phyloP scores from a whole-genome alignment of 306 rosid genomes.

The Acacia acuminata region DNA sequence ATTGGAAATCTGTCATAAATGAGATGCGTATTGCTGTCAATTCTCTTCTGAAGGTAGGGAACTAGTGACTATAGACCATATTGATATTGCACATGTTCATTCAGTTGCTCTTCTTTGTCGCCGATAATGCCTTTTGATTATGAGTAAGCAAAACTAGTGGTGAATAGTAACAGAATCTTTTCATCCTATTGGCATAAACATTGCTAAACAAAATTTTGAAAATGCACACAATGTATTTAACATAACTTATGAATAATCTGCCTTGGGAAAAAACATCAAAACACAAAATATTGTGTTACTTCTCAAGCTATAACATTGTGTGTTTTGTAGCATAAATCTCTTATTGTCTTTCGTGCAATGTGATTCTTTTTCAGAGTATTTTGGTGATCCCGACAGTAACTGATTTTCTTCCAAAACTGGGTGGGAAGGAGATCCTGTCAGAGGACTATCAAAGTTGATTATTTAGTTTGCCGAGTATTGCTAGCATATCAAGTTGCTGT shows the following conservation, averaged over 20 bases:
- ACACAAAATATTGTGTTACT: background rate
- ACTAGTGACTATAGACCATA: conserved; percentile 14
- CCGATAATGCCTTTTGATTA: conserved; percentile 1
- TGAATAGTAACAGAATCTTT: conserved; percentile 5
- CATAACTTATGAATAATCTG: background rate
- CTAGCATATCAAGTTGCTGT: conserved; percentile 96
- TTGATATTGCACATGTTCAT: background rate
- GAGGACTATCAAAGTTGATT: conserved; percentile 68
- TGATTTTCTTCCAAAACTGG: conserved; percentile 91
- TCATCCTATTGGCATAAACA: conserved; percentile 1
- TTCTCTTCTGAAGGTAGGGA: conserved; percentile 75
- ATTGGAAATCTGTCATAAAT: conserved; percentile 48
- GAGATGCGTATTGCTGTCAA: conserved; percentile 71
- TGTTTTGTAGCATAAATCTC: background rate
- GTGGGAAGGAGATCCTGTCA: conserved; percentile 75
- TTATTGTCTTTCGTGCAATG: background rate
- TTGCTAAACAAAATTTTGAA: conserved; percentile 7
- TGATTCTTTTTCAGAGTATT: conserved; percentile 25
- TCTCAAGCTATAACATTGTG: background rate
- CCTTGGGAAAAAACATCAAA: background rate
- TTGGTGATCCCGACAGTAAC: conserved; percentile 88
- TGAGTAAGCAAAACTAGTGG: background rate
- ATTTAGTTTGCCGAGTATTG: conserved; percentile 75
- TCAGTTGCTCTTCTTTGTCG: background rate
- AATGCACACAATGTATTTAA: background rate